Percentiles rank a stretch among this genome's conserved stretches.
Evolutionary conservation across 768 basidiomycete genomes (phyloP).

Genomic region (Hebeloma cylindrosporum): DNA sequence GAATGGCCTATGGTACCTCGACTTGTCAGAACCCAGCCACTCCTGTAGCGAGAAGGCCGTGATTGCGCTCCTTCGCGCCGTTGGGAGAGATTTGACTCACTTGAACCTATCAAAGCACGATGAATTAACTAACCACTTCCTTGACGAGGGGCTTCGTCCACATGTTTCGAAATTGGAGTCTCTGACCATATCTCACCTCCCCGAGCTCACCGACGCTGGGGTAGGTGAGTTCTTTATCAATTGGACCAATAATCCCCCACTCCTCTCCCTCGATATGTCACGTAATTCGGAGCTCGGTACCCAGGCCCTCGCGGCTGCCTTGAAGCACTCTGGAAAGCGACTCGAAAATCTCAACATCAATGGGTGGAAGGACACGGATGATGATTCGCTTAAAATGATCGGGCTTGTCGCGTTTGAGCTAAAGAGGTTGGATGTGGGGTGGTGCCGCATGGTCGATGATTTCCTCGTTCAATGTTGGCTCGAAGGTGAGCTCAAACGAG

Average conservation of each 20-base stretch:
- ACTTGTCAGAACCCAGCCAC: constrained; percentile 62
- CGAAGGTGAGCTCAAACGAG: constrained; percentile 31
- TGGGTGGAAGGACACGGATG: constrained; percentile 65
- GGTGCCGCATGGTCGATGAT: constrained; percentile 82
- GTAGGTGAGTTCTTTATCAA: constrained; percentile 65
- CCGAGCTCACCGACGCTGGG: constrained; percentile 68
- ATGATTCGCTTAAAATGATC: constrained; percentile 40
- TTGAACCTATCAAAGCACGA: constrained; percentile 75
- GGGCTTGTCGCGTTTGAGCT: constrained; percentile 41
- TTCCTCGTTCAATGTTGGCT: constrained; percentile 75
- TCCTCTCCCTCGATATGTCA: constrained; percentile 57
- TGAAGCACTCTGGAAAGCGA: constrained; percentile 62
- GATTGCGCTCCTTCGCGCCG: constrained; percentile 48
- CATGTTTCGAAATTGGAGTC: constrained; percentile 46
- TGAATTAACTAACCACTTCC: constrained; percentile 57
- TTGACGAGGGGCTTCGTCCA: constrained; percentile 58
- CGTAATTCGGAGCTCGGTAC: constrained; percentile 57
- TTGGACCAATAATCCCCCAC: constrained; percentile 51
- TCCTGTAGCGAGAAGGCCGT: constrained; percentile 59
- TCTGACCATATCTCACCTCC: constrained; percentile 55
- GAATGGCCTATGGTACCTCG: constrained; percentile 48
- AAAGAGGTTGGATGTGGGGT: constrained; percentile 73
- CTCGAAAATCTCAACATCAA: constrained; percentile 72
- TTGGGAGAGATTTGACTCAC: constrained; percentile 56
- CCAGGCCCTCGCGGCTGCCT: constrained; percentile 57